Conservation (phyloP, 352 stramenopile species). For the Globisporangium paroecandrum region DNA sequence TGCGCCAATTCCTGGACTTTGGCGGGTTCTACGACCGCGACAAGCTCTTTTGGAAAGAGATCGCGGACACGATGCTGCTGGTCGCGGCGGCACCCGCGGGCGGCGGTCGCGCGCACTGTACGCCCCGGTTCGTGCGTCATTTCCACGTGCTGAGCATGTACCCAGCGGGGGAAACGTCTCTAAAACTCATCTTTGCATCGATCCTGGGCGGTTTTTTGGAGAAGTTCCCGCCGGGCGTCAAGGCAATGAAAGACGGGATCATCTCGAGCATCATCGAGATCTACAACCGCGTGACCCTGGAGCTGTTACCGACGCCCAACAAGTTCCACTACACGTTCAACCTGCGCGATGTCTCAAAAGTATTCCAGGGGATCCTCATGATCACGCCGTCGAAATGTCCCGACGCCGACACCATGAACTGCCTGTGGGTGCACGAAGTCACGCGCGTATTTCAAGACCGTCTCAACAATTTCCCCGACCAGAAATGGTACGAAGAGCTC, state of each 20-base stretch:
- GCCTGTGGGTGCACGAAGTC: slow-evolving; percentile 92
- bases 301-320: slow-evolving; percentile 90
- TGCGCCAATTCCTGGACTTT: slow-evolving; percentile 94
- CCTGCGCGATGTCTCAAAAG: slow-evolving; percentile 93
- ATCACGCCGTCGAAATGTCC: slow-evolving; percentile 80
- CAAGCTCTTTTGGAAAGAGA: slow-evolving; percentile 97
- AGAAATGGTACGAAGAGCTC: slow-evolving; percentile 90
- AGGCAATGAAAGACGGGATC: slow-evolving; percentile 71
- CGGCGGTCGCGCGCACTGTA: slow-evolving; percentile 82
- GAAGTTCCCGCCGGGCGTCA: slow-evolving; percentile 84
- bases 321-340: slow-evolving; percentile 97
- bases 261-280: slow-evolving; percentile 92
- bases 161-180: slow-evolving; percentile 75
- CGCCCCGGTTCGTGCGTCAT: slow-evolving; percentile 91
- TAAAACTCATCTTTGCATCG: slow-evolving; percentile 92
- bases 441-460: slow-evolving; percentile 93
- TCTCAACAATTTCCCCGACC: slow-evolving; percentile 84
- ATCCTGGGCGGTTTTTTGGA: slow-evolving; percentile 93
- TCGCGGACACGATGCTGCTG: slow-evolving; percentile 91
- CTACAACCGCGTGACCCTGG: slow-evolving; percentile 90
- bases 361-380: slow-evolving; percentile 96
- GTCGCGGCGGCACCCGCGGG: slow-evolving; percentile 89
- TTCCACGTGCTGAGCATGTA: slow-evolving; percentile 96
- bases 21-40: slow-evolving; percentile 95
- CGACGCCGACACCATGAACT: slow-evolving; percentile 80